Base-by-base conservation (phyloP, 164 flowering plant genomes). In the Sextonia rubra region DNA sequence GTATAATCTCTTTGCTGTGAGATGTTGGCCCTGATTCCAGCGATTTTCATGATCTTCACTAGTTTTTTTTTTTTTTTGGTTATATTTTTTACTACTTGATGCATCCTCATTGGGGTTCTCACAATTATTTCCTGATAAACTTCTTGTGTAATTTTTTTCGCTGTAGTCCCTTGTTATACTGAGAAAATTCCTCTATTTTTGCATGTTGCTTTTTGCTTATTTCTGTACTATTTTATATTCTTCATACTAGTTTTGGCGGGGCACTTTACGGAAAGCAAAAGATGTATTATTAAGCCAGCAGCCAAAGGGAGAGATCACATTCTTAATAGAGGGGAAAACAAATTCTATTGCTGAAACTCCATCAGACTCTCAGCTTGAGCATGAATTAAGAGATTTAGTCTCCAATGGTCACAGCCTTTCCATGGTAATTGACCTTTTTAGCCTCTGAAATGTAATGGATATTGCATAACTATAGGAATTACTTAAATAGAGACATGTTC, bases 271-370 rank as follows among this genome's bases (percentile, higher is more conserved):
- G 29, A 85, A 93, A 82, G 98, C 97, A n/a, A 89, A 83, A 73
- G 88, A 84, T 71, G 92, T 77, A 49, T 91, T 86, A 82, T 85
- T 82, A n/a, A 64, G 66, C 70, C 86, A 78, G 68, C 90, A 86
- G 65, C 92, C 93, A 27, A 95, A 89, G 83, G 99, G 99, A 66
- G 99, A 95, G 83, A 91, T 95, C 49, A 95, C 99, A 12, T 71
- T 93, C 25, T 72, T 95, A 78, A 80, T 91, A 56, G 93, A 95
- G 80, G 98, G 99, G 24, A 88, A 84, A 68, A 49, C 69, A 68
- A 71, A 60, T 25, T 68, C 79, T 68, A 49, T 18, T 26, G 83
- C 60, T 71, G 97, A 93, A 74, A 61, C 79, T 64, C 93, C 89
- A 32, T 83, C 97, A 63, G 98, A 95, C 71, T 73, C 79, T 77